Base-by-base conservation (phyloP, 345 rosid species). In the Arabidopsis suecica region DNA sequence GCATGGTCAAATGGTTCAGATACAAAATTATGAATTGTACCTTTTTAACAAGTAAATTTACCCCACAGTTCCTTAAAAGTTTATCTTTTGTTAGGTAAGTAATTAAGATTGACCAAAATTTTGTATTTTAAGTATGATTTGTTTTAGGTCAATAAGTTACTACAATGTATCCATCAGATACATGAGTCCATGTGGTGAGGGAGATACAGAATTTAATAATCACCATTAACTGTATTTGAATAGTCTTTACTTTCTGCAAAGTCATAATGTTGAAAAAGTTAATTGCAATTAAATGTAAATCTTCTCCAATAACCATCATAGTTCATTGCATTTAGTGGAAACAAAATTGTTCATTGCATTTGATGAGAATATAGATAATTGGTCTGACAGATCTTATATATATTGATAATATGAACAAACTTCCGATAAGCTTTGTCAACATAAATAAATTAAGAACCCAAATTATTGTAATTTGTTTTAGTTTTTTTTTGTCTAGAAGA, bases 301-400 rank as follows among this genome's bases (percentile, higher is more conserved):
- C 7, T 45, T 69, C 20, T 76, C 18, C 5, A 14, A 47, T 63
- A 70, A 70, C 34, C 30, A 63, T 55, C 38, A 77, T 64, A 48
- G 80, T 71, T 77, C 77, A 77, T 49, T 77, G 76, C 72, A 77
- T 59, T 71, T 65, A 63, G 75, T 50, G 56, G 61, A 57, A 30
- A 22, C 13, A 53, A 56, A 70, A 66, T 71, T 28, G 61, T 57
- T 76, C 64, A 68, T 10, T 76, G 79, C 47, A 76, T 69, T 76
- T 61, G 74, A 61, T 42, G 42, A 68, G 69, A 40, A 20, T 9
- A 76, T 61, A 58, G 25, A 61, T 61, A 53, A 36, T 55, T 36
- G 36, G 42, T 64, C 76, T 77, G 76, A 71, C 80, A 77, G 0
- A 45, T 18, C 53, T 28, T 63, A 13, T 38, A 60, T 48, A 69